phyloP scores from a whole-genome alignment of 2,329 filamentous ascomycete genomes.

The Apiospora sp. region DNA sequence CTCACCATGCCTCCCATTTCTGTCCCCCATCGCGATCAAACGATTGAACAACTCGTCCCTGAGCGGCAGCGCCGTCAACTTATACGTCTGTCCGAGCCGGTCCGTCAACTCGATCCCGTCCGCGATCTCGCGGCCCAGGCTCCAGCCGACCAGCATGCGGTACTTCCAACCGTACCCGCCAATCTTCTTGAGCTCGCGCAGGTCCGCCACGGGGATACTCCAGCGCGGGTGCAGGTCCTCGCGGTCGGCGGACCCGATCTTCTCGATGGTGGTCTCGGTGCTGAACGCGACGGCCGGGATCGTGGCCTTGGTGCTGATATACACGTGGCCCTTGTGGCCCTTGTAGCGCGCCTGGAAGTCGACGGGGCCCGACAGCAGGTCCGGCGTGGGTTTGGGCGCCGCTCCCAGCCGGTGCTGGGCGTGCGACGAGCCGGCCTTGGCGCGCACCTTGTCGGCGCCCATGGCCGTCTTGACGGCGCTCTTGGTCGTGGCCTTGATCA shows the following conservation, averaged over 20 bases:
- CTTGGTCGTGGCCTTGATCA: conserved; percentile 75
- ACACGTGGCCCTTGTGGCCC: conserved; percentile 76
- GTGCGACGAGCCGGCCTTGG: conserved; percentile 65
- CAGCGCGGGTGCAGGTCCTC: conserved; percentile 58
- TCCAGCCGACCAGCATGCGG: conserved; percentile 83
- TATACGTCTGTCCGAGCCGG: conserved; percentile 60
- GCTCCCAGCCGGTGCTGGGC: conserved; percentile 78
- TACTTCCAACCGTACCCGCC: conserved; percentile 87
- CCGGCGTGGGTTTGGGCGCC: conserved; percentile 52
- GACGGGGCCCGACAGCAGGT: conserved; percentile 68
- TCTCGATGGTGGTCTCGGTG: background rate
- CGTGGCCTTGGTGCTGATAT: conserved; percentile 67
- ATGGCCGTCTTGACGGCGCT: conserved; percentile 77
- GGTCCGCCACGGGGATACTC: conserved; percentile 74
- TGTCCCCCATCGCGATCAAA: conserved; percentile 78
- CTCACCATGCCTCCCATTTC: conserved; percentile 82
- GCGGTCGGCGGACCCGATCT: background rate
- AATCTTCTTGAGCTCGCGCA: conserved; percentile 78
- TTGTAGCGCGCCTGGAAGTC: conserved; percentile 78
- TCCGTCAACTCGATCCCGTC: conserved; percentile 76
- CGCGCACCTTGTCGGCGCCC: conserved; percentile 75
- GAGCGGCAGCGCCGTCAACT: conserved; percentile 75
- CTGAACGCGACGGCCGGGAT: conserved; percentile 55
- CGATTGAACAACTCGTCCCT: conserved; percentile 85
- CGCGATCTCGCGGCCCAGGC: conserved; percentile 74